These are phyloP conservation scores for Solanum sejunctum DNA, from an alignment of 257 asterid species.

Conservation along the genomic window DNA sequence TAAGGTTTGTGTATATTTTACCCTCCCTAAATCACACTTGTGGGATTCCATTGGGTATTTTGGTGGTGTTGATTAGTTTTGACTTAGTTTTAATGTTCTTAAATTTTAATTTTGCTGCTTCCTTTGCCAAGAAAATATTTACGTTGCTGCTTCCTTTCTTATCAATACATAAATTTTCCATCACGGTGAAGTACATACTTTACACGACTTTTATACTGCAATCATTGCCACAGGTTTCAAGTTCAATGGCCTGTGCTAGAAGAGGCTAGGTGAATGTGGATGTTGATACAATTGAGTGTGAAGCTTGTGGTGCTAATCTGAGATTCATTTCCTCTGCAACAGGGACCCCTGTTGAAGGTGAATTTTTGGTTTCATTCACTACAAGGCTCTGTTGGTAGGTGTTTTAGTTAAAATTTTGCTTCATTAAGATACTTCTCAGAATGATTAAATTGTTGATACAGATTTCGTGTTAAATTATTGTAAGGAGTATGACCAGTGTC, in stretches of 20 bases:
- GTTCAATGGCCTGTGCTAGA: slow-evolving; percentile 89
- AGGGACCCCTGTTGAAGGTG: slow-evolving; percentile 85
- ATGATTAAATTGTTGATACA: background rate
- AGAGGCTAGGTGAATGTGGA: slow-evolving; percentile 97
- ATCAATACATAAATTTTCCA: slow-evolving; percentile 3
- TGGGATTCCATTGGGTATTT: too few relatives aligned
- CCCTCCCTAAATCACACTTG: too few relatives aligned
- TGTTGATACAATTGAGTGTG: slow-evolving; percentile 82
- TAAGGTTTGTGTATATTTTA: too few relatives aligned
- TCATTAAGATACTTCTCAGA: background rate
- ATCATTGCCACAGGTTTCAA: slow-evolving; percentile 54
- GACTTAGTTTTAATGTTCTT: too few relatives aligned
- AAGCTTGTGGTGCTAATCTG: slow-evolving; percentile 80
- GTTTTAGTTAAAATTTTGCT: background rate
- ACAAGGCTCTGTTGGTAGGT: background rate
- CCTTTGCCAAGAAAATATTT: too few relatives aligned
- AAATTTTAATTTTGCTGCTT: too few relatives aligned
- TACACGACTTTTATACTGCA: slow-evolving; percentile 1
- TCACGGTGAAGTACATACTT: background rate
- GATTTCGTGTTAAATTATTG: background rate
- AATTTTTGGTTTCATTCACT: slow-evolving; percentile 4
- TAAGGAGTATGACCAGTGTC: background rate
- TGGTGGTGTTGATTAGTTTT: too few relatives aligned
- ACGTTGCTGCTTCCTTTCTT: background rate
- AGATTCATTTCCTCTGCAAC: slow-evolving; percentile 46